A percentile compares a stretch with the other conserved stretches of the same genome.
Evolutionary conservation across 495 filamentous ascomycete species (phyloP).

Genomic region (Jackrogersella minutella): DNA sequence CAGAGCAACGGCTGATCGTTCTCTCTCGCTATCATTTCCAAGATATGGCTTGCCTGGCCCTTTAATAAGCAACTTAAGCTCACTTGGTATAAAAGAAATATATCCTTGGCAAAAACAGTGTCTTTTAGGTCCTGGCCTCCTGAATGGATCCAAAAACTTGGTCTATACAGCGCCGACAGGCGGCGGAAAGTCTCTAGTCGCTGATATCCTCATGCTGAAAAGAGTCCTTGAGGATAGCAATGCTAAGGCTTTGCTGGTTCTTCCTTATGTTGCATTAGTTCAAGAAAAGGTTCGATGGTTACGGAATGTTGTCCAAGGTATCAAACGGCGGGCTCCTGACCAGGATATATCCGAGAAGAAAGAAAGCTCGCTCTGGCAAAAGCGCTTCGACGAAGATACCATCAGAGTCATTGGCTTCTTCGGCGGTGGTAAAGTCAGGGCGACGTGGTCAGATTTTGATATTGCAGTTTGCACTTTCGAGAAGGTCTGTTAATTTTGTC

Average conservation of each 20-base stretch:
- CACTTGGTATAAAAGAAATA: constrained; percentile 70
- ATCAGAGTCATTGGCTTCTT: constrained; percentile 77
- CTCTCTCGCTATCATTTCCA: constrained; percentile 68
- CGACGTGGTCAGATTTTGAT: constrained; percentile 78
- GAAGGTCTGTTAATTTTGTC: constrained; percentile 62
- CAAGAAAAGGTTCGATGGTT: constrained; percentile 86
- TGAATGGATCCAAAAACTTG: constrained; percentile 72
- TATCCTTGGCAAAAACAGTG: constrained; percentile 89
- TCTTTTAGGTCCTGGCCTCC: constrained; percentile 70
- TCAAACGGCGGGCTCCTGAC: constrained; percentile 53
- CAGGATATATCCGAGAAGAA: constrained; percentile 35
- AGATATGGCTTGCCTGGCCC: constrained; percentile 68
- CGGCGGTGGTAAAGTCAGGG: constrained; percentile 71
- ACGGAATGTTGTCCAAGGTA: constrained; percentile 70
- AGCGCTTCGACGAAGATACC: constrained; percentile 54
- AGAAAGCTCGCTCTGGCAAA: constrained; percentile 48
- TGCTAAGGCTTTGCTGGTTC: constrained; percentile 77
- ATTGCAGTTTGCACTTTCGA: constrained; percentile 85
- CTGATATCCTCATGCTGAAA: constrained; percentile 78
- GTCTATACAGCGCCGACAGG: constrained; percentile 88
- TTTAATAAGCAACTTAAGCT: constrained; percentile 70
- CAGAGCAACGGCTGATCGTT: constrained; percentile 62
- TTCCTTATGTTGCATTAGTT: constrained; percentile 84
- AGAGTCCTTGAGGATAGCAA: constrained; percentile 69
- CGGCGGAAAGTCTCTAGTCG: constrained; percentile 81